Conservation (phyloP, 164 flowering plant species). For the Aristolochia californica region DNA sequence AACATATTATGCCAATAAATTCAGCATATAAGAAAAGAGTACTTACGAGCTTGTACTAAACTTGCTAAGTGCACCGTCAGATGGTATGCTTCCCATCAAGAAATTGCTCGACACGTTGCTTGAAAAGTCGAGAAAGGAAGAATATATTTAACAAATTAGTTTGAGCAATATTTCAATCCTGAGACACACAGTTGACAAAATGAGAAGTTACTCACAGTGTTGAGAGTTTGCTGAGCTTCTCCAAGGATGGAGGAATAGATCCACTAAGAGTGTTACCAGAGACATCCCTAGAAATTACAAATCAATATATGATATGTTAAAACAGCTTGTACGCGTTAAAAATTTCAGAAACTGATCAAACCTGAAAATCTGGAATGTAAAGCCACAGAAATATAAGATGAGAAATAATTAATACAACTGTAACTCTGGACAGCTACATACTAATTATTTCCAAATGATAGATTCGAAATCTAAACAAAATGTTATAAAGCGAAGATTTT, state of each 20-base stretch:
- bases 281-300: constrained; percentile 48
- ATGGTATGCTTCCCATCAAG: constrained; percentile 70
- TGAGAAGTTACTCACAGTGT: constrained; percentile 44
- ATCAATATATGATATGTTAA: neutral
- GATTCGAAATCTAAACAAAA: too few relatives aligned
- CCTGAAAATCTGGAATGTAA: too few relatives aligned
- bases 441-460: too few relatives aligned
- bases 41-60: constrained; percentile 76
- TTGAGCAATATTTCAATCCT: neutral
- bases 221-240: constrained; percentile 51
- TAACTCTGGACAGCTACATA: too few relatives aligned
- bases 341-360: neutral
- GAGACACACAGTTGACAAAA: neutral
- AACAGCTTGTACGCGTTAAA: neutral
- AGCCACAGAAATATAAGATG: too few relatives aligned
- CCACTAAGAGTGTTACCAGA: constrained; percentile 91
- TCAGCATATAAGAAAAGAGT: neutral
- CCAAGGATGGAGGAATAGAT: constrained; percentile 67
- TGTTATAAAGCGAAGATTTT: too few relatives aligned
- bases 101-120: constrained; percentile 88
- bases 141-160: constrained; percentile 3
- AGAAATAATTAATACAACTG: too few relatives aligned
- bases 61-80: constrained; percentile 53
- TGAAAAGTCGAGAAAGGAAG: constrained; percentile 13
- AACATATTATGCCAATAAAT: neutral